Base-by-base conservation (phyloP, 805 yeast species). In the Priceomyces haplophilus region DNA sequence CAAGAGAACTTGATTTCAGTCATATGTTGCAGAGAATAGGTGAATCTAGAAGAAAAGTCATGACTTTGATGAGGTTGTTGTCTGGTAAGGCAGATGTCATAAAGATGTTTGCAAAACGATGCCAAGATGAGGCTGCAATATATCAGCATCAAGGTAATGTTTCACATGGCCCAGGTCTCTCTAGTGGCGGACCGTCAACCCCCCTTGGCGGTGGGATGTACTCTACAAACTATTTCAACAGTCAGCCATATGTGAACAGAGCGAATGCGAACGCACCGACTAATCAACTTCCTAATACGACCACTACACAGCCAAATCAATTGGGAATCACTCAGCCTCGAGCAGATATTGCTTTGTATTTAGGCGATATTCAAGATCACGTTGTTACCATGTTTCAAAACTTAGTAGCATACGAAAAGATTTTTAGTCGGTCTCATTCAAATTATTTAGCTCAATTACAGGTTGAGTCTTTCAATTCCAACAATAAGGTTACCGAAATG, bases 361-460 rank as follows among this genome's bases (percentile, higher is more conserved):
- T 90, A 48, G 97, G 97, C 44, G 98, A 90, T 79, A 90, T 90
- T 59, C 97, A 89, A 67, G 97, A 90, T 74, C 98, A 90, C 77
- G 85, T 91, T 56, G 82, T 90, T 45, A 91, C 98, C 13, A 91
- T 91, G 97, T 85, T 81, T 64, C 97, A 89, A 67, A 90, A 88
- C 57, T 74, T 91, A 59, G 65, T 83, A 34, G 86, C 95, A 3
- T 90, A 88, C 59, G 99, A 91, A 61, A 90, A 90, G 75, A 91
- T 91, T 55, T 85, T 91, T 59, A 82, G 95, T 35, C 78, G 97
- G 52, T 84, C 95, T 1, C 97, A 91, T 61, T 77, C 96, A 13
- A 91, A 90, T 57, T 91, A 91, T 62, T 71, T 91, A 61, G 97
- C 97, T 0, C 97, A 89, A 58, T 70, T 91, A 52, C 97, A 90